Percentiles rank a stretch among this genome's conserved stretches.
Evolutionary conservation across 2,329 filamentous ascomycete genomes (phyloP).

Genomic region (Colletotrichum shisoi): DNA sequence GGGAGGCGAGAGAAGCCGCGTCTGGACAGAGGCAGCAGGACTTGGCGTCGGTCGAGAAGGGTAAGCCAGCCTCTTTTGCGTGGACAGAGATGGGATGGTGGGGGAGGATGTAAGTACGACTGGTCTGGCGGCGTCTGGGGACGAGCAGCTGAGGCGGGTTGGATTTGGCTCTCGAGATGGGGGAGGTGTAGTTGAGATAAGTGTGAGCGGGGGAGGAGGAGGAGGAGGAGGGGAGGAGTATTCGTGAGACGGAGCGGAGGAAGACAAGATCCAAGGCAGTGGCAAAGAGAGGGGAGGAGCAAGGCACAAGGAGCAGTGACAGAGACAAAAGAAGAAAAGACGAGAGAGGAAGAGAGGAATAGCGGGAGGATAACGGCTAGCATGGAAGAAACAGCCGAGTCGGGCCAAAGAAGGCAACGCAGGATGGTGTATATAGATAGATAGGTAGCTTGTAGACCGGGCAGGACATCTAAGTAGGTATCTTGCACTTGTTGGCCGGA

Average conservation of each 20-base stretch:
- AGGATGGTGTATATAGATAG: slow-evolving; percentile 42
- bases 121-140: slow-evolving; percentile 8
- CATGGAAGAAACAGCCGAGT: slow-evolving; percentile 19
- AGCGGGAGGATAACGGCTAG: slow-evolving; percentile 16
- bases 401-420: slow-evolving; percentile 42
- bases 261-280: slow-evolving; percentile 19
- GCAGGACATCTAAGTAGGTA: slow-evolving; percentile 6
- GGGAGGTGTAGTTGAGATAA: slow-evolving; percentile 23
- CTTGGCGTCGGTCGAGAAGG: slow-evolving; percentile 24
- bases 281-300: slow-evolving; percentile 31
- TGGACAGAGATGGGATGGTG: slow-evolving; percentile 8
- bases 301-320: slow-evolving; percentile 14
- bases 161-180: slow-evolving; percentile 9
- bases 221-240: slow-evolving; percentile 12
- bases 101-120: not conserved
- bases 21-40: slow-evolving; percentile 12
- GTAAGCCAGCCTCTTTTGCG: slow-evolving; percentile 23
- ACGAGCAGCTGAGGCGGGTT: slow-evolving; percentile 6
- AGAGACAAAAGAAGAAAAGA: slow-evolving; percentile 22
- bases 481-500: slow-evolving; percentile 23
- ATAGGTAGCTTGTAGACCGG: slow-evolving; percentile 32
- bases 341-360: no score
- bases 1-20: slow-evolving; percentile 24
- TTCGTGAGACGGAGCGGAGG: not conserved
- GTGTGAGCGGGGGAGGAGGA: slow-evolving; percentile 14